Evolutionary conservation across 371 early-diverging fungal genomes (phyloP), one percentile per base, ranked within the genome.

Genomic region (Mortierella sp.): DNA sequence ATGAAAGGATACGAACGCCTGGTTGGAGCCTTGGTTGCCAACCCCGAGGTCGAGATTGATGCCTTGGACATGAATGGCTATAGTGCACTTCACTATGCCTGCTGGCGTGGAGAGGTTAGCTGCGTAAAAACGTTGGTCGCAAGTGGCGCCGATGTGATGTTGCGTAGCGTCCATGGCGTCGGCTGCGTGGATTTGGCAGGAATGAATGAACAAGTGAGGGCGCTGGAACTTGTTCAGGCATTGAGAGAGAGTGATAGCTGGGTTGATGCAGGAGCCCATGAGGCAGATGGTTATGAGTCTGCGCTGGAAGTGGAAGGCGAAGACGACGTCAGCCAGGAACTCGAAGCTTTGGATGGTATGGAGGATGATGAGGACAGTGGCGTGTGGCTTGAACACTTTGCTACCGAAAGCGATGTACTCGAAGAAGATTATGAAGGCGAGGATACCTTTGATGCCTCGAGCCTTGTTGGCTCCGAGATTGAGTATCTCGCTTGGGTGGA

Each of bases 261-360:
- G 81, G 81, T 76, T n/a, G 81, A 81, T 62, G 81, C 72, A n/a
- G 81, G 76, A n/a, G 81, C 81, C 2, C 72, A 72, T 40, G 76
- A 75, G 12, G 49, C 43, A 1, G 73, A 75, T 20, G 81, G 62
- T 26, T 81, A 81, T 49, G 81, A 81, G 45, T 81, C 81, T 43
- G 81, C 81, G 8, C 26, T 52, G n/a, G 81, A 81, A 35, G 81
- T 51, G 3, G 81, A 75, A 6, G 81, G 70, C 54, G 81, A 72
- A 6, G 69, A 70, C 5, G 73, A 73, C 22, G 72, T 72, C 8
- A 75, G 75, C 20, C 70, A 75, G 45, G 81, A 80, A 24, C 69
- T 75, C 12, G 69, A 69, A 35, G 75, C 81, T 5, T 58, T 75
- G 49, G 63, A 67, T 9, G 58, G 62, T 2, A 14, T 75, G 28